Evolutionary conservation across 345 rosid species (phyloP).

Genomic region (Bruguiera gymnorhiza): DNA sequence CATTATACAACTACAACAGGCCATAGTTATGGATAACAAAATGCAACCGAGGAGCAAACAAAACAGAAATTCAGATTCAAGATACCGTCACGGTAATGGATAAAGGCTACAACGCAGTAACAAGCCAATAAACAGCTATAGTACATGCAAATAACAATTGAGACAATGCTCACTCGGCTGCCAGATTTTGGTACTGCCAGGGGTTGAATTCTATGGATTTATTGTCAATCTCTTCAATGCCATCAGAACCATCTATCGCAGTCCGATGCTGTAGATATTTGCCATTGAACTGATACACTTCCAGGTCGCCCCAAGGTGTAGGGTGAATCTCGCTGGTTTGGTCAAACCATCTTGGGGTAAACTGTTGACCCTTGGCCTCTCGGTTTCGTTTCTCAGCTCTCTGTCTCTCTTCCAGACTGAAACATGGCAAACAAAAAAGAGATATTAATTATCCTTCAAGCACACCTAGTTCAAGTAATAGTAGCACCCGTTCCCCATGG

Average conservation of each 20-base stretch:
- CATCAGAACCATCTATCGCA: slow-evolving; percentile 39
- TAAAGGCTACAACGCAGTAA: slow-evolving; percentile 13
- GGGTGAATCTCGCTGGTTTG: slow-evolving; percentile 50
- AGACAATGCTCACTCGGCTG: slow-evolving; percentile 41
- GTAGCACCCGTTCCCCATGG: neutral
- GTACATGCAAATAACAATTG: slow-evolving; percentile 11
- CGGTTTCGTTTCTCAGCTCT: slow-evolving; percentile 72
- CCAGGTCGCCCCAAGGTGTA: slow-evolving; percentile 91
- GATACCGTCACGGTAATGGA: neutral
- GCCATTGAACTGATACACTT: slow-evolving; percentile 72
- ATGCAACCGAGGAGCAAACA: neutral
- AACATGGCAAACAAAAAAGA: neutral
- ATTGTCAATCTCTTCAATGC: slow-evolving; percentile 36
- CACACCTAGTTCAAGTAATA: neutral
- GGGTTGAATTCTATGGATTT: slow-evolving; percentile 59
- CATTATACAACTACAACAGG: too few relatives aligned
- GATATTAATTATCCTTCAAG: neutral
- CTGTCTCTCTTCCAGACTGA: slow-evolving; percentile 67
- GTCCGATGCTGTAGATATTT: slow-evolving; percentile 55
- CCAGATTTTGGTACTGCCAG: slow-evolving; percentile 51
- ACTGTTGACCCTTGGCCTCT: slow-evolving; percentile 56
- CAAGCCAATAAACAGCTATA: slow-evolving; percentile 16
- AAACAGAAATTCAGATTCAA: slow-evolving; percentile 5
- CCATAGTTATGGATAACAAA: too few relatives aligned
- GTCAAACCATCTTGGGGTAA: slow-evolving; percentile 71